Base-by-base conservation (phyloP, 208 protist species). In the Leishmania gerbilli region DNA sequence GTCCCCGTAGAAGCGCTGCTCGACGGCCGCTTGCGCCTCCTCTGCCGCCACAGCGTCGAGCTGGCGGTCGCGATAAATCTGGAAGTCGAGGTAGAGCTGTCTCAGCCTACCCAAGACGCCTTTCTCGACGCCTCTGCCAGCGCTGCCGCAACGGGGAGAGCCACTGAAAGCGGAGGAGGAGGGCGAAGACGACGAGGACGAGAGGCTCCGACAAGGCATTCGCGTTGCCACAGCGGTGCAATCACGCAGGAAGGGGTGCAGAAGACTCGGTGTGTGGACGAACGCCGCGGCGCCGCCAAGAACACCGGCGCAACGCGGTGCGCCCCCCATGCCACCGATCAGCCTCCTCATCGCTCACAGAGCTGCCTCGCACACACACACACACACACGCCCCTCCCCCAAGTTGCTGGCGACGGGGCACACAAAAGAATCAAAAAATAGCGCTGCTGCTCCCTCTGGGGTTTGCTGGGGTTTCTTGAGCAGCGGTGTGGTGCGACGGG, bases 41-140 rank as follows among this genome's bases (percentile, higher is more conserved):
- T 78, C 77, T 2, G 53, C 49, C 55, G 67, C 80, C 47, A 69
- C 67, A 27, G 49, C 55, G 76, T 96, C 89, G 6, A 93, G 83
- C 82, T 81, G 83, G 47, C 84, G 84, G 80, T 93, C 90, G 8
- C 81, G 81, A 65, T 85, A 84, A 3, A 94, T 76, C 82, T 89
- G 84, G 64, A 90, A 91, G 8, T 90, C 89, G 6, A 65, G 81
- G 74, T 86, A 87, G 74, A 91, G 85, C 34, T 79, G 62, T 47
- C 76, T 76, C 6, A 93, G 67, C 40, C 65, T 55, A 7, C 71
- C 76, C 15, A 89, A 67, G 11, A 94, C 64, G 17, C 87, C 83
- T 4, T 49, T 75, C 15, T 69, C 53, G 21, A 62, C 76, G 19
- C n/a, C 53, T 67, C 72, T 6, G 58, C 40, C 56, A 42, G 58